These are phyloP conservation scores for Sugiyamaella japonica DNA, from an alignment of 1,139 yeast genomes.

Conservation along the genomic window DNA sequence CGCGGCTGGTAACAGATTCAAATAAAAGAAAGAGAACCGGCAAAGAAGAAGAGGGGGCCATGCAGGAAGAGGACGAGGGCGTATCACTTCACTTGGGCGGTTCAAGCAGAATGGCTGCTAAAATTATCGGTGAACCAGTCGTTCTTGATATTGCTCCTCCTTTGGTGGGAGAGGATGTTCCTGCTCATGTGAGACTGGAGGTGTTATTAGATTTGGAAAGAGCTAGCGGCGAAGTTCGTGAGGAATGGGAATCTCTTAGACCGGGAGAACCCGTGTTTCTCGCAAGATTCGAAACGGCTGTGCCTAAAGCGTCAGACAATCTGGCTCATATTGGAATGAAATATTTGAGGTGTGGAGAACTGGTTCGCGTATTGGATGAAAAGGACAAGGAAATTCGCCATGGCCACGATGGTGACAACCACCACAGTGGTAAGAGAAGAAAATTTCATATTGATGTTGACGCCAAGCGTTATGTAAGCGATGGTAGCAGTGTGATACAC, in stretches of 20 bases:
- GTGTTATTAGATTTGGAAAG: constrained; percentile 34
- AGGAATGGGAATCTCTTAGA: constrained; percentile 40
- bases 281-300: constrained; percentile 29
- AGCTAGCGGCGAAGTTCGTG: constrained; percentile 19
- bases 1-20: constrained; percentile 16
- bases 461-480: constrained; percentile 16
- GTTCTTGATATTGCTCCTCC: constrained; percentile 36
- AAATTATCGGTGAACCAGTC: constrained; percentile 27
- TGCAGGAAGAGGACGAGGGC: background rate
- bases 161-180: constrained; percentile 27
- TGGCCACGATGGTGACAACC: constrained; percentile 9
- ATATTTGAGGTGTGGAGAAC: constrained; percentile 32
- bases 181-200: constrained; percentile 32
- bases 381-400: constrained; percentile 20
- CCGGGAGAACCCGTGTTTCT: constrained; percentile 39
- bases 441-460: constrained; percentile 24
- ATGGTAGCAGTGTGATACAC: constrained; percentile 14
- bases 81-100: constrained; percentile 29
- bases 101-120: constrained; percentile 38
- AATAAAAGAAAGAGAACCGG: background rate
- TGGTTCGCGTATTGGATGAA: constrained; percentile 31
- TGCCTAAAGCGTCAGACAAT: constrained; percentile 17
- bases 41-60: background rate
- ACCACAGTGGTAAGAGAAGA: constrained; percentile 19
- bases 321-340: constrained; percentile 29